These are phyloP conservation scores for Fusarium austroafricanum DNA, from an alignment of 2,329 filamentous ascomycete genomes.

Conservation along the genomic window DNA sequence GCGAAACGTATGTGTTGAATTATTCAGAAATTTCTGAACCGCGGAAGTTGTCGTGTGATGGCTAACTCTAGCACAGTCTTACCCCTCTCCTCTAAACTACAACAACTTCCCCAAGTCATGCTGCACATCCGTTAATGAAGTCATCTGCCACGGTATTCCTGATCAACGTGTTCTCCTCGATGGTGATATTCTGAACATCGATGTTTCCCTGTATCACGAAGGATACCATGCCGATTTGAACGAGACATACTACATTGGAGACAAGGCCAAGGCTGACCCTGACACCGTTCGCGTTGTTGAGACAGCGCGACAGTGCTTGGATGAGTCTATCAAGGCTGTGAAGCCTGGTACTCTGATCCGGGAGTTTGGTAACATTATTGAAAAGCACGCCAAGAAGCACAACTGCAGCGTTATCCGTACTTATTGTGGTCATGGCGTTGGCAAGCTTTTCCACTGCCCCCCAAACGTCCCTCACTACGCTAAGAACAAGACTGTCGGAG, in stretches of 20 bases:
- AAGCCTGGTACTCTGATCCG: constrained; percentile 94
- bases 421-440: constrained; percentile 96
- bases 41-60: neutral
- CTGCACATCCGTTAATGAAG: constrained; percentile 95
- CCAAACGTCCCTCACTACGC: constrained; percentile 97
- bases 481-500: constrained; percentile 97
- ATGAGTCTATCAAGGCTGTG: constrained; percentile 90
- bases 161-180: constrained; percentile 88
- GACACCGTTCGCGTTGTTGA: constrained; percentile 93
- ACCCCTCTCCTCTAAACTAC: constrained; percentile 95
- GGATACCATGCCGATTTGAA: constrained; percentile 98
- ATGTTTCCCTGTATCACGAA: constrained; percentile 92
- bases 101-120: constrained; percentile 97
- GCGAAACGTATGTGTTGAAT: constrained; percentile 75
- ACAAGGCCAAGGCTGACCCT: constrained; percentile 83
- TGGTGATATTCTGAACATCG: constrained; percentile 97
- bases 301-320: constrained; percentile 86
- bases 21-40: neutral
- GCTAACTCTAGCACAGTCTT: constrained; percentile 69
- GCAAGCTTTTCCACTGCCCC: constrained; percentile 90
- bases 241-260: constrained; percentile 98
- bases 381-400: constrained; percentile 89
- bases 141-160: constrained; percentile 98
- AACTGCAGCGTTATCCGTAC: constrained; percentile 93
- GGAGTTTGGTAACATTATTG: constrained; percentile 93